Evolutionary conservation across 441 rosid species (phyloP).

Genomic region (Viola pubescens): DNA sequence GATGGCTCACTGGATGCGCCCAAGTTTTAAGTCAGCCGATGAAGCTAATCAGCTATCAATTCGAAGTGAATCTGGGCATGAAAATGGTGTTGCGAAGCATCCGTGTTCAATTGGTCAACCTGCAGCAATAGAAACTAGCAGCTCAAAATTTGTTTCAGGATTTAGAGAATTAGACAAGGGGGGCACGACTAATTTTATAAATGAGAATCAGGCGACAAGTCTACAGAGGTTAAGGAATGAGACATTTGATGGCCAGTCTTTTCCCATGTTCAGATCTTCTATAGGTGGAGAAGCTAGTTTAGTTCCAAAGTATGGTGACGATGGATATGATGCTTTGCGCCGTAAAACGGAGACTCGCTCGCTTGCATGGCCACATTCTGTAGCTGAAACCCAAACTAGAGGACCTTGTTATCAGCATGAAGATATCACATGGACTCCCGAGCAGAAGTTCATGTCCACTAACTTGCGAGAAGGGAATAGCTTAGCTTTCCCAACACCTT

Average conservation of each 20-base stretch:
- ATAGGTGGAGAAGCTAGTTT: conserved; percentile 11
- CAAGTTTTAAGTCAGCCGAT: conserved; percentile 20
- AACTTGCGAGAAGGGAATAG: conserved; percentile 21
- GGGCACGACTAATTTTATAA: conserved; percentile 16
- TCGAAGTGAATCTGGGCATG: conserved; percentile 6
- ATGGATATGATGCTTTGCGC: conserved; percentile 4
- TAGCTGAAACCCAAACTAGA: conserved; percentile 18
- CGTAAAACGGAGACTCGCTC: conserved; percentile 6
- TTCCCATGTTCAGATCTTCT: conserved; percentile 26
- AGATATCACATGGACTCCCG: conserved; percentile 19
- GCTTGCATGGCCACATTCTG: conserved; percentile 14
- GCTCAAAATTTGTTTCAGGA: conserved; percentile 18
- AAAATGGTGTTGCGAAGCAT: conserved; percentile 19
- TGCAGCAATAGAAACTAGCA: conserved; percentile 13
- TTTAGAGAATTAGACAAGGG: conserved; percentile 19
- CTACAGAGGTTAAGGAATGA: conserved; percentile 19
- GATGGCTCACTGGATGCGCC: conserved; percentile 44
- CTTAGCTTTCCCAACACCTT: conserved; percentile 22
- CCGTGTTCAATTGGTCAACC: background rate
- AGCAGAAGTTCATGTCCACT: conserved; percentile 24
- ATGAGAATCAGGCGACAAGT: conserved; percentile 19
- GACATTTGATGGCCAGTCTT: conserved; percentile 17
- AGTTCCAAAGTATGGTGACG: conserved; percentile 16
- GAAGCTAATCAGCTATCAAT: conserved; percentile 9
- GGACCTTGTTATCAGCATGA: conserved; percentile 16